Conservation (phyloP, 2,329 filamentous ascomycete genomes). For the Neopestalotiopsis clavispora region DNA sequence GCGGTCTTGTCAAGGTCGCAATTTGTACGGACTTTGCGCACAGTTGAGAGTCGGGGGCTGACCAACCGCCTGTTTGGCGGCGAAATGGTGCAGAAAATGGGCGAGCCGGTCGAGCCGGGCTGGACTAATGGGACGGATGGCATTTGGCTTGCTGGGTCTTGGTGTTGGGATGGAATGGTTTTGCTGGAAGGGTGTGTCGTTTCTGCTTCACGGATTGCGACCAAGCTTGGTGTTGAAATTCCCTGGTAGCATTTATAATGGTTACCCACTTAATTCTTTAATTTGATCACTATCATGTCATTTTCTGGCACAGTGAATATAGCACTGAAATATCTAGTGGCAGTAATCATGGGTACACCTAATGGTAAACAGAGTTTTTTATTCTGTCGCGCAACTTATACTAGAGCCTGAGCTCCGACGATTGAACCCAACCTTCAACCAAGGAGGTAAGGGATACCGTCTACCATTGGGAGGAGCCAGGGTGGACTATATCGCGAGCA, state of each 20-base stretch:
- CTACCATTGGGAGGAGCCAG: too few species aligned
- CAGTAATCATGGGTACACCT: too few species aligned
- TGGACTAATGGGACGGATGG: constrained; percentile 60
- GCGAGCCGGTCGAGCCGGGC: background rate
- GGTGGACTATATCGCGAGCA: too few species aligned
- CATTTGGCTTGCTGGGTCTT: constrained; percentile 62
- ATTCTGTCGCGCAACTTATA: too few species aligned
- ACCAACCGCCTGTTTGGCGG: constrained; percentile 39
- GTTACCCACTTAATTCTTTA: too few species aligned
- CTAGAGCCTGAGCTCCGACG: too few species aligned
- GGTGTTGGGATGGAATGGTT: constrained; percentile 71
- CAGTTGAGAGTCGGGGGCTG: constrained; percentile 48
- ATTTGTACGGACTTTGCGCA: background rate
- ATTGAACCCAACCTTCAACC: too few species aligned
- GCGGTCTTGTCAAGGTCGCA: background rate
- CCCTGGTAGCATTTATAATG: constrained; percentile 35
- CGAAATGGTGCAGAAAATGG: background rate
- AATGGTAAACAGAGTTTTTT: too few species aligned
- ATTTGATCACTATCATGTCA: too few species aligned
- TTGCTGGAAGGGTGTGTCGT: constrained; percentile 64
- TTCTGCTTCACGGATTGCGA: constrained; percentile 60
- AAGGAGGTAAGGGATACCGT: too few species aligned
- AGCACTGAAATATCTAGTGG: too few species aligned
- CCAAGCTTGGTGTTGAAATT: constrained; percentile 52
- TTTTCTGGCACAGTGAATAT: too few species aligned